Evolutionary conservation across 768 basidiomycete species (phyloP), one percentile per base, ranked within the genome.

Genomic region (Mrakia hoshinonis): DNA sequence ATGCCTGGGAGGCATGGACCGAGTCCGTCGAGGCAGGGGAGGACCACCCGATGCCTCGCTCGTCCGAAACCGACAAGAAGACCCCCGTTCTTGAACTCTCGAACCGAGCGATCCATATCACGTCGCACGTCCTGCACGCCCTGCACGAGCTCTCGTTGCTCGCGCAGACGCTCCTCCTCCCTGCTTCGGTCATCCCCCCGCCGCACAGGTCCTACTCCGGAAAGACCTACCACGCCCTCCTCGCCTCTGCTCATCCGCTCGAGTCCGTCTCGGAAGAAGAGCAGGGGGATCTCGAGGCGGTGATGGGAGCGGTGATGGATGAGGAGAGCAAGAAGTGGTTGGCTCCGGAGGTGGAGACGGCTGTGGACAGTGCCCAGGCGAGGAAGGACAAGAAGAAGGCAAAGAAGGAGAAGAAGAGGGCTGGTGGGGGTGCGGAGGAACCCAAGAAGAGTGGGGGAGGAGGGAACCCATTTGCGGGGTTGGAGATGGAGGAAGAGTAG

Each of bases 131-230:
- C 29, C 58, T 72, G 3, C 70, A 72, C 43, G 20, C 70, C 5
- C 58, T 72, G 26, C 70, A 67, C 47, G 70, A 72, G 31, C 43
- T 52, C 15, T 54, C 54, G 26, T 29, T 72, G 9, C 65, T 67
- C 15, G 52, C 63, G n/a, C 70, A 72, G 46, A 48, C 63, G 6
- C 66, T 72, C 20, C 55, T 72, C 29, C 13, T 72, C 47, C 64
- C 70, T 3, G 36, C 65, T 1, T 20, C 54, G 22, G 18, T 65
- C 18, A 47, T 67, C 39, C 65, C 64, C 1, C 65, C 63, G 5
- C 46, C 70, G n/a, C 70, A 72, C 36, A 4, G 22, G n/a, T 67
- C 43, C 54, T 72, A 72, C 65, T 36, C 46, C 1, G 70, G 70
- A 11, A 36, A 38, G 58, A 39, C 13, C n/a, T 18, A 51, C 13